Base-by-base conservation (phyloP, 2,329 filamentous ascomycete species). In the Ophiostoma novo-ulmi region DNA sequence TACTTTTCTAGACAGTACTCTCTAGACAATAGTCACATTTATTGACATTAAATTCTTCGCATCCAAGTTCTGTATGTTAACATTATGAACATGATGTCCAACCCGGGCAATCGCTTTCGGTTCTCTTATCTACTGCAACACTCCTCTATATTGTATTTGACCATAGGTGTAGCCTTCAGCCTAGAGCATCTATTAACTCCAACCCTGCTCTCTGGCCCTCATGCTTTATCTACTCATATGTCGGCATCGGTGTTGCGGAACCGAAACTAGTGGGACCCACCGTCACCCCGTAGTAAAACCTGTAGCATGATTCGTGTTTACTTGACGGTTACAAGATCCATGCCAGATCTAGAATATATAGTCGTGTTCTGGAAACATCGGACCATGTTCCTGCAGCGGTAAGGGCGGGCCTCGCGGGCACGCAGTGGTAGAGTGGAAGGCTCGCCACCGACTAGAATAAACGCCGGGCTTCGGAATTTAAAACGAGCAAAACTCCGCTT, bases 221-320 rank as follows among this genome's bases (percentile, higher is more conserved):
- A 44, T 17, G 10, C 8, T 17, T 64, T 26, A 36, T 63, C 17
- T 4, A 17, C 10, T 31, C 3, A 3, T 31, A 4, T 31, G 63
- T 65, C 61, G 63, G 63, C 63, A 22, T 39, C 63, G 63, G 36
- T 65, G 63, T 22, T 65, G 63, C 63, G 63, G 63, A 36, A 38
- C 63, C 63, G 63, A 65, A 14, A 22, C 8, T 20, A 65, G 36
- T 22, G 20, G 55, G 20, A 63, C 22, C 58, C 58, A 63, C 58
- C 14, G 8, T 7, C 14, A 36, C 31, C 35, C 61, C 63, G 63
- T 65, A 39, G 17, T 39, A 65, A 39, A 65, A 39, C 63, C 35
- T 22, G 63, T n/a, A 26, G 52, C 52, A 26, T 58, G 58, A 31
- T 39, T 22, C 63, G 63, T 22, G 35, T 39, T 5, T 22, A n/a